phyloP scores from a whole-genome alignment of 768 basidiomycete genomes.

The Mycena indigotica region DNA sequence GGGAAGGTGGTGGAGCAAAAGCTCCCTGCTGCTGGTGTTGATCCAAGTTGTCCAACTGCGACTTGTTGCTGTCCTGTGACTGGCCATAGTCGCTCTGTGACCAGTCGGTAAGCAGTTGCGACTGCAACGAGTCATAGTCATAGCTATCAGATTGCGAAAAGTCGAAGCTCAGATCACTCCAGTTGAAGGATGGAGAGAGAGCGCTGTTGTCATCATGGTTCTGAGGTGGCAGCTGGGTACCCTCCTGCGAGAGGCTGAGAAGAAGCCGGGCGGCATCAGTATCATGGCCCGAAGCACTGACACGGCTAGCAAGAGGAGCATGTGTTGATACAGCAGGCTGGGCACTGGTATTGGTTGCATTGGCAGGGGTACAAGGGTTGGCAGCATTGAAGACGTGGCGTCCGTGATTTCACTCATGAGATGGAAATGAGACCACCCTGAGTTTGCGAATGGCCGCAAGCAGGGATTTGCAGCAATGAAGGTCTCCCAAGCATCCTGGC shows the following conservation, averaged over 20 bases:
- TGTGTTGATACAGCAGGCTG: no score
- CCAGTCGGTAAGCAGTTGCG: not conserved
- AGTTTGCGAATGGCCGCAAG: constrained; percentile 12
- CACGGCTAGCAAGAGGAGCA: no score
- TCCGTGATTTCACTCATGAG: not conserved
- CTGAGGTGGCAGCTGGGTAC: not conserved
- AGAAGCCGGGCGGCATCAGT: not conserved
- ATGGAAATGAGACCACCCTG: constrained; percentile 4
- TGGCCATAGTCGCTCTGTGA: not conserved
- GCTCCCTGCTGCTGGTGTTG: not conserved
- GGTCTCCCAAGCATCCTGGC: constrained; percentile 4
- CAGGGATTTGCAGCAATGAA: constrained; percentile 3
- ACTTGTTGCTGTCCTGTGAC: not conserved
- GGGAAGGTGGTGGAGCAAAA: not conserved
- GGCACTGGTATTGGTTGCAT: no score
- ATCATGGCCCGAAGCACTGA: no score
- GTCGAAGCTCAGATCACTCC: no score
- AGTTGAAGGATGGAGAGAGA: not conserved
- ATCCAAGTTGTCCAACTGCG: not conserved
- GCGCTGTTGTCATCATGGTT: not conserved
- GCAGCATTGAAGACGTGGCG: no score
- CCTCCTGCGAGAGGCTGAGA: not conserved
- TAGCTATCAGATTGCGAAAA: not conserved
- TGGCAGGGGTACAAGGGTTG: not conserved
- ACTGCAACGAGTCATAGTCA: not conserved